A percentile compares a stretch with the other conserved stretches of the same genome.
Evolutionary conservation across 106 monocot genomes (phyloP).

Genomic region (Dendrobium chrysotoxum): DNA sequence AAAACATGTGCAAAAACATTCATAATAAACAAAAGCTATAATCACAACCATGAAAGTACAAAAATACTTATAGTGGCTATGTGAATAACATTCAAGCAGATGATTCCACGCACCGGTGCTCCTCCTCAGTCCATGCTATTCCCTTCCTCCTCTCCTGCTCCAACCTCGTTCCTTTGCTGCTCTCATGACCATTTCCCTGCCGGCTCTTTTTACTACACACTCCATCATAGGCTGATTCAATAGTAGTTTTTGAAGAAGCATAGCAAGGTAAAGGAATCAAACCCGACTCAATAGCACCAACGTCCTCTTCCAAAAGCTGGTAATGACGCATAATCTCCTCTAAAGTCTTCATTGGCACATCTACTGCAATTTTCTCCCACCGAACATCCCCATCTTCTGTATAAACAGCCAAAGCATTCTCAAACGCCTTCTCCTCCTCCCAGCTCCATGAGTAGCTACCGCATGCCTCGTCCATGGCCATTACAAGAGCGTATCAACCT

Average conservation of each 20-base stretch:
- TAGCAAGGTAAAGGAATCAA: slow-evolving; percentile 68
- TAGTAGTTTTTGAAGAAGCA: slow-evolving; percentile 33
- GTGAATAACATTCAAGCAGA: background rate
- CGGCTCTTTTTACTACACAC: slow-evolving; percentile 26
- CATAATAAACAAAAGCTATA: background rate
- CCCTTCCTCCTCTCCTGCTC: slow-evolving; percentile 88
- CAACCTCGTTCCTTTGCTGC: slow-evolving; percentile 50
- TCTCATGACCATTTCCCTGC: slow-evolving; percentile 24
- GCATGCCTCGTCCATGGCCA: slow-evolving; percentile 47
- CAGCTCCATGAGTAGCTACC: slow-evolving; percentile 62
- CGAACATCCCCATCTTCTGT: slow-evolving; percentile 22
- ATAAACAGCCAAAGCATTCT: slow-evolving; percentile 53
- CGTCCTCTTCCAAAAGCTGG: slow-evolving; percentile 64
- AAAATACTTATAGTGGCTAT: background rate
- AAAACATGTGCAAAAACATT: background rate
- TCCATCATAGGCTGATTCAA: slow-evolving; percentile 17
- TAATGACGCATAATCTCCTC: slow-evolving; percentile 76
- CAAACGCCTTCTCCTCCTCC: slow-evolving; percentile 87
- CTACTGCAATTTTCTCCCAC: slow-evolving; percentile 73
- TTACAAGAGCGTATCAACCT: slow-evolving; percentile 5
- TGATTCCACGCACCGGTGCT: slow-evolving; percentile 63
- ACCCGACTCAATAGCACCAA: slow-evolving; percentile 67
- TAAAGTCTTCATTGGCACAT: slow-evolving; percentile 41
- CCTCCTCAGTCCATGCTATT: slow-evolving; percentile 95
- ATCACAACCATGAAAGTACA: background rate